A percentile compares a stretch with the other conserved stretches of the same genome.
These are phyloP conservation scores for Leccinum cinnamomeum DNA, from an alignment of 1,284 basidiomycete genomes.

Conservation along the genomic window DNA sequence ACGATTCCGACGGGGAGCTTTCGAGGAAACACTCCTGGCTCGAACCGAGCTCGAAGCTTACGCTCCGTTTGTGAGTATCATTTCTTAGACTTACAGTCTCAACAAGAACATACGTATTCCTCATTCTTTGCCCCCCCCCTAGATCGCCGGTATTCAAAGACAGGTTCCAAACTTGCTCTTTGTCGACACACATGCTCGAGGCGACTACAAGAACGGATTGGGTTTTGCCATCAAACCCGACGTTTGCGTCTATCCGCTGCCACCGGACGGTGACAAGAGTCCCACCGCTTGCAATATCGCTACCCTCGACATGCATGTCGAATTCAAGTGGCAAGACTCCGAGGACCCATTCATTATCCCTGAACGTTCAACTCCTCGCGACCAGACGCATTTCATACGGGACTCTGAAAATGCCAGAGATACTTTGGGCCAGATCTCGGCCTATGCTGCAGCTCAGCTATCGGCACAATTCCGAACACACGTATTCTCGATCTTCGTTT, in stretches of 20 bases:
- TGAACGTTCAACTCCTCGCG: neutral
- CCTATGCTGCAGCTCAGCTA: neutral
- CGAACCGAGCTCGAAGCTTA: neutral
- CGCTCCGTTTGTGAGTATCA: neutral
- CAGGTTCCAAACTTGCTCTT: neutral
- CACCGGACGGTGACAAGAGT: neutral
- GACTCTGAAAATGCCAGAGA: slow-evolving; percentile 1
- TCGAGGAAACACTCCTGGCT: neutral
- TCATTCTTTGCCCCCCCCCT: neutral
- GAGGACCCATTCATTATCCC: neutral
- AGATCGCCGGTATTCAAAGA: neutral
- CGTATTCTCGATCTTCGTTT: neutral
- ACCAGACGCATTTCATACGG: neutral
- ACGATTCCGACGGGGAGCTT: neutral
- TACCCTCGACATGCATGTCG: neutral
- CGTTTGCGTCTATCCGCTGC: neutral
- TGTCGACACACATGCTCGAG: slow-evolving; percentile 1
- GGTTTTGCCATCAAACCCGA: neutral
- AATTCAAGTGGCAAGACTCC: neutral
- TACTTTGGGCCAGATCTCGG: neutral
- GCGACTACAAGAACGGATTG: neutral
- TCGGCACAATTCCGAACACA: neutral
- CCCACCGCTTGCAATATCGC: neutral
- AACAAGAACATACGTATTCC: neutral
- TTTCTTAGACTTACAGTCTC: neutral